Evolutionary conservation across 768 basidiomycete species (phyloP).

Genomic region (Tricholoma matsutake): DNA sequence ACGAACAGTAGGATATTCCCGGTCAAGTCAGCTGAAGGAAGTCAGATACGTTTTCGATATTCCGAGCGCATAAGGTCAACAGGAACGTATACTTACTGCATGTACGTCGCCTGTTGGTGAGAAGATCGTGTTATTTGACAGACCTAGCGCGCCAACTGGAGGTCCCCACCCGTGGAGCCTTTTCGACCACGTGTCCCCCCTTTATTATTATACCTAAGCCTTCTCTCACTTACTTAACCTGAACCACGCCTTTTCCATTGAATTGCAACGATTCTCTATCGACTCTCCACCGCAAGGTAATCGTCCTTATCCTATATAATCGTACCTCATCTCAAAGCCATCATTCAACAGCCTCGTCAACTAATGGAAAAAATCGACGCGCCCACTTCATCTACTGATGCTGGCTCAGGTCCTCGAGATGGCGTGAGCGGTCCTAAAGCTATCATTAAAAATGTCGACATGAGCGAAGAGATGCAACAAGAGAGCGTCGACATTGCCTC

Average conservation of each 20-base stretch:
- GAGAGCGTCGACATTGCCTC: constrained; percentile 87
- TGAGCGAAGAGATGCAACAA: constrained; percentile 96
- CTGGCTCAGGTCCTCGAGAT: constrained; percentile 38
- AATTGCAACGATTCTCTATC: neutral
- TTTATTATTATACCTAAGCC: constrained; percentile 1
- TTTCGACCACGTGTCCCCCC: constrained; percentile 16
- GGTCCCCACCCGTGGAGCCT: too few species aligned
- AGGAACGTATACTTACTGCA: too few species aligned
- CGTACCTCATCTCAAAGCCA: constrained; percentile 8
- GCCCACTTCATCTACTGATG: constrained; percentile 53
- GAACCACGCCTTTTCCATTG: constrained; percentile 7
- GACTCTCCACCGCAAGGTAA: constrained; percentile 3
- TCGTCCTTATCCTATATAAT: neutral
- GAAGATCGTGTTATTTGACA: too few species aligned
- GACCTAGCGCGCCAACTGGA: neutral
- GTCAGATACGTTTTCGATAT: neutral
- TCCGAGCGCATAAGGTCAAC: too few species aligned
- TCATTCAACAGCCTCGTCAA: constrained; percentile 8
- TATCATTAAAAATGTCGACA: constrained; percentile 95
- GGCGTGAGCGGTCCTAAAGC: constrained; percentile 61
- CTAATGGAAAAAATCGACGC: constrained; percentile 52
- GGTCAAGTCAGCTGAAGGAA: neutral
- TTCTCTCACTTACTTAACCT: constrained; percentile 7
- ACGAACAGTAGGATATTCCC: neutral
- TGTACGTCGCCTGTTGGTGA: too few species aligned